phyloP scores from a whole-genome alignment of 2,329 filamentous ascomycete genomes.

The Verticillium dahliae region DNA sequence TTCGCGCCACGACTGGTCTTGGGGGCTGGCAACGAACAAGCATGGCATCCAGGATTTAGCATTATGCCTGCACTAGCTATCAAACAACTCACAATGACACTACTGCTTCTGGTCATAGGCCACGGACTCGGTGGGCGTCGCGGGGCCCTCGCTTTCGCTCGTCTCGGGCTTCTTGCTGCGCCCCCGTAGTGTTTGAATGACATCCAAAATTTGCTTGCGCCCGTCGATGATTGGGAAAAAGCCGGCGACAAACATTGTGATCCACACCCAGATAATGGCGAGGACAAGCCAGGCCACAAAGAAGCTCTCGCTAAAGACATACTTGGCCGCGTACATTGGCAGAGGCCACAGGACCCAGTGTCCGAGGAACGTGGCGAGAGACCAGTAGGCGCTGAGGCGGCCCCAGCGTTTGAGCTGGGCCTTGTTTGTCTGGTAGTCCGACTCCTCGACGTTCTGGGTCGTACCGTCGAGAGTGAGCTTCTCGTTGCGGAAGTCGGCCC shows the following conservation, averaged over 20 bases:
- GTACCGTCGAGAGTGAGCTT: conserved; percentile 28
- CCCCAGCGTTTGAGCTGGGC: conserved; percentile 38
- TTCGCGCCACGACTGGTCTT: no score
- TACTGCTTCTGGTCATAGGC: neutral
- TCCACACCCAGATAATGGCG: conserved; percentile 46
- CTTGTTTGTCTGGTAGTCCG: conserved; percentile 20
- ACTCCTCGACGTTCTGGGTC: conserved; percentile 2
- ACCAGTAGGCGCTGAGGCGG: conserved; percentile 36
- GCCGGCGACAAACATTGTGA: conserved; percentile 38
- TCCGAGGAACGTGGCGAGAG: conserved; percentile 40
- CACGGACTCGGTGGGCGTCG: neutral
- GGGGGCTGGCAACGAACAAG: no score
- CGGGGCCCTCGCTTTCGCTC: neutral
- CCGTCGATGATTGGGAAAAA: conserved; percentile 45
- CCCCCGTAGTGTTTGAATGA: conserved; percentile 1
- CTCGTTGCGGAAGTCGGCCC: conserved; percentile 32
- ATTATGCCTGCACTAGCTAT: no score
- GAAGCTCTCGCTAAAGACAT: conserved; percentile 40
- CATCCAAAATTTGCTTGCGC: conserved; percentile 20
- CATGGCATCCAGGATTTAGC: no score
- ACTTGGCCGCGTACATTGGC: conserved; percentile 46
- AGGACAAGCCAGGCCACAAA: conserved; percentile 44
- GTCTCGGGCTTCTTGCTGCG: neutral
- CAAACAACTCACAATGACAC: neutral
- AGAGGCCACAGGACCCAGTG: conserved; percentile 50